Base-by-base conservation (phyloP, 805 yeast genomes). In the Saccharomyces paradoxus region DNA sequence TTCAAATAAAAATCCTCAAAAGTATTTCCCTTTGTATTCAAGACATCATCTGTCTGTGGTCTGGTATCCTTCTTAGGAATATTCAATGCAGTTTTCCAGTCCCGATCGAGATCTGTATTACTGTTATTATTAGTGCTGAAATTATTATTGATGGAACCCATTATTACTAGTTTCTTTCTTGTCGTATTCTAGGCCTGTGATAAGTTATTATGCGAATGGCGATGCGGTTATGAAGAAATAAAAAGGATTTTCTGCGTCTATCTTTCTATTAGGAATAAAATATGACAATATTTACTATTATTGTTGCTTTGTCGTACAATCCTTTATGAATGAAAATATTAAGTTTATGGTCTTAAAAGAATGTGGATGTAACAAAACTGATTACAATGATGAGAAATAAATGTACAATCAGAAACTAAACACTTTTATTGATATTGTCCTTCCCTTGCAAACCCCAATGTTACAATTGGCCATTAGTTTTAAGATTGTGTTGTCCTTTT, bases 41-140 rank as follows among this genome's bases (percentile, higher is more conserved):
- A 79, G 53, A 94, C 97, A 80, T 94, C 99, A 55, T 91, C 97
- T 0, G 99, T 92, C 71, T 92, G 97, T 46, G 96, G 96, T 71
- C 99, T 83, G n/a, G 85, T 79, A 71, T 92, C 99, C 73, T 81
- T 89, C 55, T 74, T 77, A 14, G 98, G 98, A 50, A 89, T 71
- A 67, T 84, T 85, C 61, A 92, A 77, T 53, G 79, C 72, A 28
- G 77, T 63, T 75, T 89, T 91, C 96, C 97, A 89, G 57, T 82
- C 81, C 46, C 59, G 58, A 44, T 64, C 62, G 13, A 22, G 22
- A n/a, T 29, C 57, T 41, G 24, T 55, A 37, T 37, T 37, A 17
- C 24, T 37, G 5, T 37, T 37, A 17, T 17, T 37, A 37, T 37
- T 37, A 37, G 44, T 37, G 24, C 4, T 37, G 44, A 37, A 37